A percentile compares a stretch with the other conserved stretches of the same genome.
phyloP scores from a whole-genome alignment of 1,284 basidiomycete species.

The Gomphus sp. region DNA sequence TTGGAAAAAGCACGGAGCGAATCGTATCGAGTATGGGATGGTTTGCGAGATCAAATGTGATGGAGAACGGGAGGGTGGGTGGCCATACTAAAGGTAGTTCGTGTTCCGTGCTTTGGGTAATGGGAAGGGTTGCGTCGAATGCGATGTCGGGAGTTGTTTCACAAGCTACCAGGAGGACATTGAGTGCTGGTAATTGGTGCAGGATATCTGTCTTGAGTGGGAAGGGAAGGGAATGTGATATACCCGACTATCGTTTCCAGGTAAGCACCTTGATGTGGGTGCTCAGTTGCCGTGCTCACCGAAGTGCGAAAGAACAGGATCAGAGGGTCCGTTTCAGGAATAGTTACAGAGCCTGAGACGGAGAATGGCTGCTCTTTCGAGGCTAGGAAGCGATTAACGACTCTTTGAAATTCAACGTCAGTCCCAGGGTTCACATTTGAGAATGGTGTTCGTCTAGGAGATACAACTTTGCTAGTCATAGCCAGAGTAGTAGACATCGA shows the following conservation, averaged over 20 bases:
- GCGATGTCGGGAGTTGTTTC: constrained; percentile 11
- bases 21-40: constrained; percentile 72
- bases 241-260: constrained; percentile 39
- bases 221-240: constrained; percentile 71
- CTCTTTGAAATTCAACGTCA: constrained; percentile 46
- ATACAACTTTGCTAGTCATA: background rate
- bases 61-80: constrained; percentile 56
- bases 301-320: constrained; percentile 72
- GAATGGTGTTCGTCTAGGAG: constrained; percentile 5
- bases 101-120: background rate
- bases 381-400: constrained; percentile 45
- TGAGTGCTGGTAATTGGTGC: constrained; percentile 64
- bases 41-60: constrained; percentile 68
- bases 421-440: constrained; percentile 19
- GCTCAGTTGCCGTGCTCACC: constrained; percentile 29
- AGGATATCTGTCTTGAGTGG: constrained; percentile 56
- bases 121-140: background rate
- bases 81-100: constrained; percentile 64
- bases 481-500: background rate
- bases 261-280: background rate
- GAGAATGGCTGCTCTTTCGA: constrained; percentile 57
- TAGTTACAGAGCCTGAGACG: constrained; percentile 57
- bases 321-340: constrained; percentile 51
- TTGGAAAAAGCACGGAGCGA: constrained; percentile 58
- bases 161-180: constrained; percentile 70